Percentiles rank a stretch among this genome's conserved stretches.
Evolutionary conservation across 805 yeast genomes (phyloP).

Genomic region (Lipomyces japonicus): DNA sequence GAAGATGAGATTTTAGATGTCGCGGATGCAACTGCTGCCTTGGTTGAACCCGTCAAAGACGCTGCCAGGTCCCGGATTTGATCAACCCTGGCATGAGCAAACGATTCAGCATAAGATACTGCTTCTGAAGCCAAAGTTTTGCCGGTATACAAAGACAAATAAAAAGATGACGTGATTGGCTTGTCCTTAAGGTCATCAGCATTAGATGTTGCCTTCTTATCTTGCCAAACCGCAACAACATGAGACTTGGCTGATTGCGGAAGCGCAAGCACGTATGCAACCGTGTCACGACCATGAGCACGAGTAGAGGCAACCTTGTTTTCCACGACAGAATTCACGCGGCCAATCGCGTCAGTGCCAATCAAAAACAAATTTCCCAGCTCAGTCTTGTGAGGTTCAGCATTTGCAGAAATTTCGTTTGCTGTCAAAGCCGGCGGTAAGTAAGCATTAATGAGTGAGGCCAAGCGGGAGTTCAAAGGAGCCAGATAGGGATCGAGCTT

Average conservation of each 20-base stretch:
- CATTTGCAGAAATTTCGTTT: slow-evolving; percentile 1
- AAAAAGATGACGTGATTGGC: slow-evolving; percentile 19
- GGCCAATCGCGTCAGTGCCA: slow-evolving; percentile 13
- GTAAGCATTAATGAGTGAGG: slow-evolving; percentile 43
- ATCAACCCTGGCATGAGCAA: slow-evolving; percentile 13
- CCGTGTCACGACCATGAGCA: slow-evolving; percentile 16
- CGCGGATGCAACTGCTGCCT: background rate
- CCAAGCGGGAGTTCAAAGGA: slow-evolving; percentile 58
- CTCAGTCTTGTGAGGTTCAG: slow-evolving; percentile 16
- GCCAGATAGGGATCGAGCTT: slow-evolving; percentile 57
- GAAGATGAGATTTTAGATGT: too few species aligned
- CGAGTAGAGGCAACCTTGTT: slow-evolving; percentile 15
- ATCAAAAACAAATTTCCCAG: slow-evolving; percentile 21
- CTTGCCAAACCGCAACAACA: slow-evolving; percentile 24
- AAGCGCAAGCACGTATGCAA: slow-evolving; percentile 15
- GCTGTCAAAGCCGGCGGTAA: slow-evolving; percentile 45
- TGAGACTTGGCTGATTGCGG: slow-evolving; percentile 22
- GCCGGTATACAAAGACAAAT: slow-evolving; percentile 22
- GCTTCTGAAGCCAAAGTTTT: slow-evolving; percentile 17
- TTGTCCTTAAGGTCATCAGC: slow-evolving; percentile 13
- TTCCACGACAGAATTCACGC: slow-evolving; percentile 24
- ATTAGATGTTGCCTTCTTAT: slow-evolving; percentile 19
- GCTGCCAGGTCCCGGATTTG: slow-evolving; percentile 10
- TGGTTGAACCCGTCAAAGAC: background rate
- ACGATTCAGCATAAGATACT: slow-evolving; percentile 16